A percentile compares a stretch with the other conserved stretches of the same genome.
Evolutionary conservation across 768 basidiomycete species (phyloP).

Genomic region (Multifurca ochricompacta): DNA sequence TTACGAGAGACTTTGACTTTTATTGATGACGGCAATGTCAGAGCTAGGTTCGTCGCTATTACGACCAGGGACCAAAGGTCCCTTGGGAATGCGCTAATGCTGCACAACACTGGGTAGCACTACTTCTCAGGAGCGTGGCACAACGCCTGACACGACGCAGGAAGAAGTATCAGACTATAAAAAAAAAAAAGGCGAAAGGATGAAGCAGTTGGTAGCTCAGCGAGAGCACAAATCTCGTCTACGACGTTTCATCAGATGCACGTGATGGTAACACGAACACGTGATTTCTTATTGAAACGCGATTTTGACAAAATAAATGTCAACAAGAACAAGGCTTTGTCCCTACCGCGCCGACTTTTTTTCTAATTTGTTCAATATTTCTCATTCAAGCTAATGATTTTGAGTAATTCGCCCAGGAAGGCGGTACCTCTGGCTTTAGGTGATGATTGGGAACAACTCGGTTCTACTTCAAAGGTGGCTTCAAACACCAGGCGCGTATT

Average conservation of each 20-base stretch:
- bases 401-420: slow-evolving; percentile 66
- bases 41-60: slow-evolving; percentile 5
- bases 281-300: slow-evolving; percentile 7
- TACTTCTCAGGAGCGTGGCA: not conserved
- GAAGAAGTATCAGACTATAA: not conserved
- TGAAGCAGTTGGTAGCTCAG: slow-evolving; percentile 1
- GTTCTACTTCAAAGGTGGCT: slow-evolving; percentile 30
- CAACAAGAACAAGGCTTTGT: slow-evolving; percentile 5
- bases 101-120: not conserved
- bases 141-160: not conserved
- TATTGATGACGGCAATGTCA: slow-evolving; percentile 24
- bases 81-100: not conserved
- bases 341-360: not conserved
- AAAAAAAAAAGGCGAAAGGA: not conserved
- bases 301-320: slow-evolving; percentile 12
- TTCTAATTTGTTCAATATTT: not conserved
- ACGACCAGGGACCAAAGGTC: not conserved
- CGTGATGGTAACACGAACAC: slow-evolving; percentile 18
- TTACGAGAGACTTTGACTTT: slow-evolving; percentile 28
- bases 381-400: slow-evolving; percentile 39
- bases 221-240: not conserved
- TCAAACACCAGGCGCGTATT: slow-evolving; percentile 72
- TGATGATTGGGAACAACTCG: slow-evolving; percentile 43
- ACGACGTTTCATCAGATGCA: not conserved
- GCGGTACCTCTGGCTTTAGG: slow-evolving; percentile 64